phyloP scores from a whole-genome alignment of 306 rosid species.

The Vigna angularis region DNA sequence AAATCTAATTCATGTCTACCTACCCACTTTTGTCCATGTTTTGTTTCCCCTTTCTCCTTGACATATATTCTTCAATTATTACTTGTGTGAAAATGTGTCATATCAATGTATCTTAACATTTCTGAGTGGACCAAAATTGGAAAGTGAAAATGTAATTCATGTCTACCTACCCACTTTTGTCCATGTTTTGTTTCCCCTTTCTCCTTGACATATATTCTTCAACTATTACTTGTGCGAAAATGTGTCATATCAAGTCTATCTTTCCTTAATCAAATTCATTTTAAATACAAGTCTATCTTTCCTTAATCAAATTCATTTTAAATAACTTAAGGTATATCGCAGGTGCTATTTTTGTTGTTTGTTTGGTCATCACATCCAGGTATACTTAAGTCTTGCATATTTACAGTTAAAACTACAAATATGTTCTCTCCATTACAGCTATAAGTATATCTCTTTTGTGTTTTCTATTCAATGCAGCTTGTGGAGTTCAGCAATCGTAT shows the following conservation, averaged over 20 bases:
- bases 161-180: conserved; percentile 5
- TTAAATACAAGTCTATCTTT: neutral
- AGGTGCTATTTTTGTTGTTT: conserved; percentile 94
- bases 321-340: conserved; percentile 49
- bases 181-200: conserved; percentile 14
- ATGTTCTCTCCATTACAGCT: conserved; percentile 19
- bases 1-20: conserved; percentile 19
- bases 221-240: conserved; percentile 21
- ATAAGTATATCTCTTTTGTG: conserved; percentile 12
- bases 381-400: conserved; percentile 43
- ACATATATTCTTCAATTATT: no score
- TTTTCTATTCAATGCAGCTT: conserved; percentile 63
- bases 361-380: conserved; percentile 87
- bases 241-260: conserved; percentile 1
- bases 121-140: conserved; percentile 25
- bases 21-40: conserved; percentile 15
- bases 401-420: neutral
- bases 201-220: conserved; percentile 28
- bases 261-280: conserved; percentile 27
- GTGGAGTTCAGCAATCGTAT: conserved; percentile 86
- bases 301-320: neutral
- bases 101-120: neutral
- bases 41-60: neutral
- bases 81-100: no score
- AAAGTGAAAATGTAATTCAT: conserved; percentile 29